Base-by-base conservation (phyloP, 1,139 yeast genomes). In the Hyphopichia burtonii region DNA sequence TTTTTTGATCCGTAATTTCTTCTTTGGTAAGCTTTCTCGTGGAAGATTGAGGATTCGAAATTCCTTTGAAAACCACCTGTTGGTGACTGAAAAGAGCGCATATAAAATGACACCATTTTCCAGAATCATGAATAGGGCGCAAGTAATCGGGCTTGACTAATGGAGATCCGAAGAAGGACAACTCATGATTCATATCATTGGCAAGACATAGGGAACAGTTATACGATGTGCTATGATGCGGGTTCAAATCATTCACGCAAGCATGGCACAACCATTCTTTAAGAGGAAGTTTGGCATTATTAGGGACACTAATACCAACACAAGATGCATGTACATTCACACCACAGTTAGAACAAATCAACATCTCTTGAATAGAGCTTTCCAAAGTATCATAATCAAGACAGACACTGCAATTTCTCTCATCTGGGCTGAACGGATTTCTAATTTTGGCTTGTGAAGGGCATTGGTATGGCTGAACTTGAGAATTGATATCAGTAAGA, bases 231-330 rank as follows among this genome's bases (percentile, higher is more conserved):
- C 83, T 76, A 28, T 74, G 68, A 7, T 73, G 54, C 0, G 94
- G 93, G 44, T 78, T 75, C 41, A 80, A 58, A 41, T 83, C 85
- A 54, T 90, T 90, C 3, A 81, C 67, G 56, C 98, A 91, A 2
- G 83, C 74, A 53, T 89, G 96, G 64, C 98, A 91, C 28, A 76
- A 62, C 98, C 98, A 91, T 40, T 71, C 76, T 36, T 61, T 65
- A 1, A 61, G 49, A 0, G 71, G 69, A 28, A 50, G 55, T 3
- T 51, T 39, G 2, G 49, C 45, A 2, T 53, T 50, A 1, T 55
- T 65, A 1, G 59, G 59, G 4, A 66, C 47, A 25, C 37, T 39
- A 6, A 78, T 52, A 1, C 96, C 96, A 54, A 83, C 83, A 58
- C 96, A 90, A 0, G 76, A 61, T 1, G 76, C 65, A 58, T 91